Evolutionary conservation across 225 moss, liverwort and hornwort species (phyloP).

Genomic region (Climacium dendroides): DNA sequence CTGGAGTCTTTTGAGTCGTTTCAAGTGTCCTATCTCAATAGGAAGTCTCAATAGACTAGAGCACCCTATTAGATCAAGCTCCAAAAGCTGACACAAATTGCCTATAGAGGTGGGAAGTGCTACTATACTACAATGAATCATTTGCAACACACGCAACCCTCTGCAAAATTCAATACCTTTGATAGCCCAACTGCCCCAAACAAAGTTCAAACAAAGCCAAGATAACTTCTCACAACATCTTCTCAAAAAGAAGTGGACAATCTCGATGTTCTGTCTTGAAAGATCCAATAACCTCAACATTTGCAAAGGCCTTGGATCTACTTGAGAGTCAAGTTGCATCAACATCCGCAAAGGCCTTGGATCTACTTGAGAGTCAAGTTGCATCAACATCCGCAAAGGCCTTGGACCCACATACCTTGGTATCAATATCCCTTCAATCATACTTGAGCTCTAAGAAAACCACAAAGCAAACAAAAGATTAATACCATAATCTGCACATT

Average conservation of each 20-base stretch:
- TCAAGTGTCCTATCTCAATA: neutral
- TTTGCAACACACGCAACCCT: neutral
- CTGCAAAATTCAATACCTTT: neutral
- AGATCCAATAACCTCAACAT: neutral
- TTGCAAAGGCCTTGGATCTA: neutral
- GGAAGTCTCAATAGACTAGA: fast-evolving
- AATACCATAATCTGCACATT: fast-evolving
- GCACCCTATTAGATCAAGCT: neutral
- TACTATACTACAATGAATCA: fast-evolving
- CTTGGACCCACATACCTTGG: too few relatives aligned
- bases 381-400: fast-evolving
- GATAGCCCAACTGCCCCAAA: too few relatives aligned
- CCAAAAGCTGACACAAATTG: neutral
- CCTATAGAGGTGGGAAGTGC: neutral
- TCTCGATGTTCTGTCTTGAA: fast-evolving
- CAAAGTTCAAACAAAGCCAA: neutral
- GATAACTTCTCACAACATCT: neutral
- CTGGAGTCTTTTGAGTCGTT: neutral
- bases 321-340: fast-evolving
- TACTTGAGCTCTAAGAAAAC: neutral
- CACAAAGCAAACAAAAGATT: neutral
- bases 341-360: too few relatives aligned
- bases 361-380: fast-evolving
- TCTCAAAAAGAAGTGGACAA: neutral
- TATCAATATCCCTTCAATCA: neutral